Conservation (phyloP, 75 land plant genomes). For the Azolla pinnata region DNA sequence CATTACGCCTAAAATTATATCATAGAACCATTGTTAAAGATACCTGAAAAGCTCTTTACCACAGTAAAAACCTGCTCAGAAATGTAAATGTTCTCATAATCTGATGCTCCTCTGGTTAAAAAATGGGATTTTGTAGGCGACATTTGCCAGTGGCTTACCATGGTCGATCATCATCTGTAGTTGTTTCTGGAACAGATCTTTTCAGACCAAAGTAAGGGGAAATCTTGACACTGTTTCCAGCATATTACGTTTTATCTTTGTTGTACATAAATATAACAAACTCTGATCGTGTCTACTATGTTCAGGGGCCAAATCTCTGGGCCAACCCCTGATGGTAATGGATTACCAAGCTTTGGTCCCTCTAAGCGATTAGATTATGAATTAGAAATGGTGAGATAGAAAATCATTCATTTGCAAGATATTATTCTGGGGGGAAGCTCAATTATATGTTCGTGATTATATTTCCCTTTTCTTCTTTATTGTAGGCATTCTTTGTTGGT, state of each 20-base stretch:
- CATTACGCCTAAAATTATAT: too few relatives aligned
- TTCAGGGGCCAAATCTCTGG: constrained; percentile 80
- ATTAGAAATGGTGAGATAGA: constrained; percentile 79
- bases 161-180: constrained; percentile 91
- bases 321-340: constrained; percentile 24
- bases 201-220: constrained; percentile 56
- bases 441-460: background rate
- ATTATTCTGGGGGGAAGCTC: too few relatives aligned
- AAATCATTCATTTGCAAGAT: background rate
- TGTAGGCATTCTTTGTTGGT: constrained; percentile 88
- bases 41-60: too few relatives aligned
- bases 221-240: too few relatives aligned
- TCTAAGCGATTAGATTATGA: constrained; percentile 81
- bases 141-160: constrained; percentile 93
- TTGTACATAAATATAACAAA: background rate
- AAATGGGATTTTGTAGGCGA: constrained; percentile 42
- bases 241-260: too few relatives aligned
- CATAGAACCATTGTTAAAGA: too few relatives aligned
- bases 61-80: too few relatives aligned
- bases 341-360: constrained; percentile 77
- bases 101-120: background rate
- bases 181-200: constrained; percentile 81
- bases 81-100: too few relatives aligned
- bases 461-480: background rate
- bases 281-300: background rate